phyloP scores from a whole-genome alignment of 805 yeast species.

The Cyberlindnera xishuangbannaensis region DNA sequence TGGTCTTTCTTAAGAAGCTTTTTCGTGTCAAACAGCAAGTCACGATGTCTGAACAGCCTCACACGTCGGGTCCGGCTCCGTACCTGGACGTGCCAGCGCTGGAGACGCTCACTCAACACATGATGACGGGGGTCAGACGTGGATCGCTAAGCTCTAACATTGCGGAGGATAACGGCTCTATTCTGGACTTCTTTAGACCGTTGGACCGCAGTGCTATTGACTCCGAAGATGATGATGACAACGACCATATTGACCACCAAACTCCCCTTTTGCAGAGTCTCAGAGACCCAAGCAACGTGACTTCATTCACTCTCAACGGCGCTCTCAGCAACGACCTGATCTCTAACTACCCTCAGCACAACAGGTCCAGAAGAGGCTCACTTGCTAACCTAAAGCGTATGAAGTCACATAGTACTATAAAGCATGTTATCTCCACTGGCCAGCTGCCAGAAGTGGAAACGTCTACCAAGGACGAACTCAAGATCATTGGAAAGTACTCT shows the following conservation, averaged over 20 bases:
- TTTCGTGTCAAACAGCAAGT: too few relatives aligned
- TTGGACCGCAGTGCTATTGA: constrained; percentile 8
- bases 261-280: constrained; percentile 20
- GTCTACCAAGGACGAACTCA: constrained; percentile 36
- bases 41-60: constrained; percentile 14
- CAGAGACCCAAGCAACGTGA: constrained; percentile 16
- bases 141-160: constrained; percentile 17
- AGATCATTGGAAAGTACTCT: constrained; percentile 38
- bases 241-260: constrained; percentile 13
- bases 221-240: constrained; percentile 8
- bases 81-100: constrained; percentile 21
- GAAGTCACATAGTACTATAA: constrained; percentile 22
- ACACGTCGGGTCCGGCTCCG: constrained; percentile 22
- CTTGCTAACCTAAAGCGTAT: constrained; percentile 23
- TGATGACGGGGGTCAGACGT: constrained; percentile 18
- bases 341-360: constrained; percentile 9
- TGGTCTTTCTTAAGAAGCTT: too few relatives aligned
- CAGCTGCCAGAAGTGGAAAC: constrained; percentile 21
- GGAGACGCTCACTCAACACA: constrained; percentile 20
- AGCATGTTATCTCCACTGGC: constrained; percentile 23
- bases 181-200: constrained; percentile 22
- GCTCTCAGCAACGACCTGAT: constrained; percentile 12
- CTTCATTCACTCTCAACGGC: constrained; percentile 4
- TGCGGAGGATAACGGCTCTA: constrained; percentile 17
- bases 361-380: constrained; percentile 18